Evolutionary conservation across 2,329 filamentous ascomycete species (phyloP).

Genomic region (Microsporum canis): DNA sequence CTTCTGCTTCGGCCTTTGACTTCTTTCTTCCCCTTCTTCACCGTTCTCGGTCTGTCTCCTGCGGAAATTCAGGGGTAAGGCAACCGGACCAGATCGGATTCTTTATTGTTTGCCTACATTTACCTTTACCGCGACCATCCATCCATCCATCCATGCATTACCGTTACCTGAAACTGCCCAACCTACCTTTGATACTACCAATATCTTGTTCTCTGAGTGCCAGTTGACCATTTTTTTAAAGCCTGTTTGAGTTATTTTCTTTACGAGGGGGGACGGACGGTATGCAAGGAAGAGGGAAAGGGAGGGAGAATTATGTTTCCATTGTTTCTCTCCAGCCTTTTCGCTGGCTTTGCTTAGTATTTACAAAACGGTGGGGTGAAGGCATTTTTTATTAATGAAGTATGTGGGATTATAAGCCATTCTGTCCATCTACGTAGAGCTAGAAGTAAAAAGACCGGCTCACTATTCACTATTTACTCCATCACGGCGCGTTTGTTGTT

Average conservation of each 20-base stretch:
- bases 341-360: background rate
- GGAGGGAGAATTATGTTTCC: background rate
- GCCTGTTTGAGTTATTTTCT: conserved; percentile 2
- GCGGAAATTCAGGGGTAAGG: background rate
- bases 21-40: background rate
- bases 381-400: background rate
- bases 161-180: background rate
- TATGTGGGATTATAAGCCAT: background rate
- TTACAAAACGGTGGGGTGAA: background rate
- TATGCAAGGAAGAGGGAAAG: background rate
- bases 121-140: background rate
- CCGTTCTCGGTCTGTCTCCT: background rate
- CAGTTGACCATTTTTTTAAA: conserved; percentile 1
- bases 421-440: background rate
- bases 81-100: background rate
- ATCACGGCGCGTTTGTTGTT: background rate
- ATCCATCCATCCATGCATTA: background rate
- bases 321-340: background rate
- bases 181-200: background rate
- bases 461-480: background rate
- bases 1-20: background rate
- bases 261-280: background rate
- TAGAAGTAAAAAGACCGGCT: background rate
- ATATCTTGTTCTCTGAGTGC: conserved; percentile 3
- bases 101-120: conserved; percentile 2